Evolutionary conservation across 1,284 basidiomycete genomes (phyloP).

Genomic region (Thelephora terrestris): DNA sequence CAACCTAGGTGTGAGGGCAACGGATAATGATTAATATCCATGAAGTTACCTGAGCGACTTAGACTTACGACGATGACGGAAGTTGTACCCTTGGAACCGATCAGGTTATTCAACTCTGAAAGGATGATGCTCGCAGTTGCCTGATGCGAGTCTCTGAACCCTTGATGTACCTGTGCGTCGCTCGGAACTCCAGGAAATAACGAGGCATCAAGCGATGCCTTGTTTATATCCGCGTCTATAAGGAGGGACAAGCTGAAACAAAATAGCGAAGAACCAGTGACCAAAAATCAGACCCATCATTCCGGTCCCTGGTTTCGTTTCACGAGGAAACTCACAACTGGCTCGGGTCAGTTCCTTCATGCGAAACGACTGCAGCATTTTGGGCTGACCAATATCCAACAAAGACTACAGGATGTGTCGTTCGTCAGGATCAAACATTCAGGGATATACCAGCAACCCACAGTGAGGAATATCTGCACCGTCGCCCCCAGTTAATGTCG

Average conservation of each 20-base stretch:
- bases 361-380: slow-evolving; percentile 5
- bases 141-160: slow-evolving; percentile 32
- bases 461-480: slow-evolving; percentile 29
- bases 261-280: slow-evolving; percentile 13
- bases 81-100: slow-evolving; percentile 22
- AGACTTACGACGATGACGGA: slow-evolving; percentile 26
- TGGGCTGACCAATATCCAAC: slow-evolving; percentile 8
- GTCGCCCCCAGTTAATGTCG: slow-evolving; percentile 30
- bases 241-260: slow-evolving; percentile 19
- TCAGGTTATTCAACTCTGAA: slow-evolving; percentile 28
- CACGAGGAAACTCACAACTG: slow-evolving; percentile 2
- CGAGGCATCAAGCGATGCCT: slow-evolving; percentile 15
- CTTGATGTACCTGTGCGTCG: slow-evolving; percentile 28
- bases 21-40: neutral
- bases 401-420: slow-evolving; percentile 1
- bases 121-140: slow-evolving; percentile 28
- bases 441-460: slow-evolving; percentile 9
- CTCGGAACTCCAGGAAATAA: slow-evolving; percentile 33
- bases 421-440: neutral
- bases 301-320: neutral
- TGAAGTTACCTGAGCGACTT: neutral
- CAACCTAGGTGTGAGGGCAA: slow-evolving; percentile 23
- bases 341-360: slow-evolving; percentile 6
- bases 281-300: no score
- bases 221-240: slow-evolving; percentile 24